These are phyloP conservation scores for Backusella morwellensis DNA, from an alignment of 192 early-diverging fungal species.

Conservation along the genomic window DNA sequence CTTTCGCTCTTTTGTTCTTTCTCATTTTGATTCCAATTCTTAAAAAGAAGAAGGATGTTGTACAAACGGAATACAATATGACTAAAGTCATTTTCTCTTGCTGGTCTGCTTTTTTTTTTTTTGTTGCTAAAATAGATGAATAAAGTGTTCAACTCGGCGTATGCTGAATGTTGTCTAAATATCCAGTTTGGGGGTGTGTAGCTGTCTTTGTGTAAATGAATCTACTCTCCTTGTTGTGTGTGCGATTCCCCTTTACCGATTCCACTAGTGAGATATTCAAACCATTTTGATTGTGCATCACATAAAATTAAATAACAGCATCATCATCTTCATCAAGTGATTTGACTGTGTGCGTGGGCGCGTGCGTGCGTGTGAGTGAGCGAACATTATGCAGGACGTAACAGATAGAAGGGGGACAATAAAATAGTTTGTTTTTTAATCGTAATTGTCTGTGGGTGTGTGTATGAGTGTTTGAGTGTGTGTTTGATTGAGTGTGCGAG, in stretches of 20 bases:
- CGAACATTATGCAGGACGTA: neutral
- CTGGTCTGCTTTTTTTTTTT: neutral
- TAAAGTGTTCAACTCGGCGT: neutral
- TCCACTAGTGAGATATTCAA: neutral
- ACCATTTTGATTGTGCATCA: neutral
- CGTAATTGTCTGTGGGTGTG: neutral
- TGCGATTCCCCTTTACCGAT: neutral
- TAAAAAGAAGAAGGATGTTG: neutral
- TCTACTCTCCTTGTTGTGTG: too few species aligned
- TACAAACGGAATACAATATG: neutral
- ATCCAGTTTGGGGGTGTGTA: too few species aligned
- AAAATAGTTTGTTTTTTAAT: neutral
- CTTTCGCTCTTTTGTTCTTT: neutral
- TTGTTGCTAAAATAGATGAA: neutral
- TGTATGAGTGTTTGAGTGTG: neutral
- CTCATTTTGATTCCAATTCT: neutral
- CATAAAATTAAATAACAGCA: neutral
- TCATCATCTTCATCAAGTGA: neutral
- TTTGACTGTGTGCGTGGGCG: neutral
- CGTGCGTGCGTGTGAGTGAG: neutral
- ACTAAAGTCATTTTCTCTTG: neutral
- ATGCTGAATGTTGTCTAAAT: too few species aligned
- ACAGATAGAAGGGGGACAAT: neutral
- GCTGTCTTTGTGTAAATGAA: too few species aligned
- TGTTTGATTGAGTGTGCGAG: neutral